These are phyloP conservation scores for Claviceps digitariae DNA, from an alignment of 2,329 filamentous ascomycete species.

Conservation along the genomic window DNA sequence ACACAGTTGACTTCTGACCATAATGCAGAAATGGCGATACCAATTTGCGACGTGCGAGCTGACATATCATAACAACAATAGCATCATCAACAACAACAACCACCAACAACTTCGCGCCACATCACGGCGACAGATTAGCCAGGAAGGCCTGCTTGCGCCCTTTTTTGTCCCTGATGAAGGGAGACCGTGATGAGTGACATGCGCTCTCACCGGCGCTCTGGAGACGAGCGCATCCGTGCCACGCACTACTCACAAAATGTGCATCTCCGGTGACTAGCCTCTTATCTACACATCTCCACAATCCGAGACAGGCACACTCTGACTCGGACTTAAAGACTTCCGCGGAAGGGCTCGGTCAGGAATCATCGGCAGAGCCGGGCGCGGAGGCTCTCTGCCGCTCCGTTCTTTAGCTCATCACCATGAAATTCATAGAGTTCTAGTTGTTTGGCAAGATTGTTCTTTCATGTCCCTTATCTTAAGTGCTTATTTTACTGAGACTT, in stretches of 20 bases:
- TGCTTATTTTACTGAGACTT: neutral
- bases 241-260: neutral
- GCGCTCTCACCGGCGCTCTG: neutral
- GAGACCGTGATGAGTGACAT: neutral
- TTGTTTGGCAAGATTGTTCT: neutral
- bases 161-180: neutral
- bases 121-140: neutral
- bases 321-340: neutral
- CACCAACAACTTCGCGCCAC: neutral
- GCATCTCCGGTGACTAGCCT: neutral
- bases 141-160: neutral
- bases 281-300: constrained; percentile 1
- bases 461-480: neutral
- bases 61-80: neutral
- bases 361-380: neutral
- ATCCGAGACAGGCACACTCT: neutral
- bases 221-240: neutral
- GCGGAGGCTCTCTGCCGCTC: neutral
- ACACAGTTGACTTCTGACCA: neutral
- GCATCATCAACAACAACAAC: neutral
- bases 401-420: neutral
- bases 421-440: neutral
- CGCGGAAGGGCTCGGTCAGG: constrained; percentile 1
- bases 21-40: neutral
- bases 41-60: neutral